A percentile compares a stretch with the other conserved stretches of the same genome.
These are phyloP conservation scores for Carex cristatella DNA, from an alignment of 176 grass and related monocot genomes.

Conservation along the genomic window DNA sequence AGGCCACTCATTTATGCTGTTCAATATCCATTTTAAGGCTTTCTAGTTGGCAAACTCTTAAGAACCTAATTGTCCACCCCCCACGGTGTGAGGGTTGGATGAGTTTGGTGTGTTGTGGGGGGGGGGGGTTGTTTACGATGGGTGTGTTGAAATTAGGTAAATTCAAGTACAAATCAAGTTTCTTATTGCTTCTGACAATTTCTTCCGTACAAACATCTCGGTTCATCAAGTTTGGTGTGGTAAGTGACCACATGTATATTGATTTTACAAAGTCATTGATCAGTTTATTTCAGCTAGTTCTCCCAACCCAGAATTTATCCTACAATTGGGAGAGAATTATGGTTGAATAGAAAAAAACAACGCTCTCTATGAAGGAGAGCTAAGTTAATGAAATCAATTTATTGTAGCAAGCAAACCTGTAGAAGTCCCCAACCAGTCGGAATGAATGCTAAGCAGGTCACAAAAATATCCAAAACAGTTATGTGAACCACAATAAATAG, in stretches of 20 bases:
- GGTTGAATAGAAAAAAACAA: neutral
- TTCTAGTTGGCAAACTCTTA: neutral
- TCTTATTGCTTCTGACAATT: neutral
- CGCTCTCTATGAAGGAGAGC: neutral
- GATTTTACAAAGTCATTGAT: neutral
- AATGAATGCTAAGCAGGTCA: conserved; percentile 73
- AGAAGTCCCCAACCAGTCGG: conserved; percentile 93
- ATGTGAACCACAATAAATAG: conserved; percentile 66
- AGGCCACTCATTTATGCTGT: neutral
- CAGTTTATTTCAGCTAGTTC: neutral
- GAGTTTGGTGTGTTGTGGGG: no score
- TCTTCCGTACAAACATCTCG: neutral
- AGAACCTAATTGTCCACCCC: neutral
- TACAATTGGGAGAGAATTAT: neutral
- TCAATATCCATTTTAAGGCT: neutral
- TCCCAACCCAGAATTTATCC: neutral
- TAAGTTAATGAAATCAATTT: conserved; percentile 20
- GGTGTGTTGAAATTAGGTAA: neutral
- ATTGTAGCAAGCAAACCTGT: conserved; percentile 39
- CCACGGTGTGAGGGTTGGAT: neutral
- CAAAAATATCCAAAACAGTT: conserved; percentile 63
- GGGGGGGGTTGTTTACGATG: neutral
- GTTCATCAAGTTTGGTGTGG: neutral
- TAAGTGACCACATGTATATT: neutral
- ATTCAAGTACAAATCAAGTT: neutral